phyloP scores from a whole-genome alignment of 148 eudicot species.

The Fagopyrum tataricum region DNA sequence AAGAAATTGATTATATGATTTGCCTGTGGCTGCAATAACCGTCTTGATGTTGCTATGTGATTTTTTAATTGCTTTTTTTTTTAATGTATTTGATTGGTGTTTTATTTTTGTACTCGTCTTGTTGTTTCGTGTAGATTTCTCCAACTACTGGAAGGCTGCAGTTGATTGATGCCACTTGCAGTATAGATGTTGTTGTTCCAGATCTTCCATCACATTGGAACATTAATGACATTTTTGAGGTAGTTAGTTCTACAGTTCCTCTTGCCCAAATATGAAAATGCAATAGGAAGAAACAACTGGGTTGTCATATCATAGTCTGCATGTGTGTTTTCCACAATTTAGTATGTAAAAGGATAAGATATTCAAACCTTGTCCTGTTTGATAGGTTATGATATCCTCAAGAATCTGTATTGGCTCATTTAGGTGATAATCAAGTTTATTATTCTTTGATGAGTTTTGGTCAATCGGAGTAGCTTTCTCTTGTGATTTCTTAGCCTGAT shows the following conservation, averaged over 20 bases:
- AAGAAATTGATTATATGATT: neutral
- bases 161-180: conserved; percentile 61
- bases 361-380: neutral
- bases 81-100: neutral
- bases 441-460: neutral
- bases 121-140: conserved; percentile 44
- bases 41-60: neutral
- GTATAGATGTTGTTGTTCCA: conserved; percentile 60
- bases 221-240: conserved; percentile 53
- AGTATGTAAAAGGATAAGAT: neutral
- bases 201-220: conserved; percentile 63
- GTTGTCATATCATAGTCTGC: neutral
- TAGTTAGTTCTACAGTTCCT: conserved; percentile 13
- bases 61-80: neutral
- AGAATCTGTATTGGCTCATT: neutral
- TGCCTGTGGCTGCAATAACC: neutral
- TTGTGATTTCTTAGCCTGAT: neutral
- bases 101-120: neutral
- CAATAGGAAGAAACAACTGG: neutral
- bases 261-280: neutral
- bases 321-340: neutral
- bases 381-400: neutral
- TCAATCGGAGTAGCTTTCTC: neutral
- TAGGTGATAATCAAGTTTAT: conserved; percentile 1
- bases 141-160: conserved; percentile 69